These are phyloP conservation scores for Aspergillus awamori DNA, from an alignment of 2,329 filamentous ascomycete genomes.

Conservation along the genomic window DNA sequence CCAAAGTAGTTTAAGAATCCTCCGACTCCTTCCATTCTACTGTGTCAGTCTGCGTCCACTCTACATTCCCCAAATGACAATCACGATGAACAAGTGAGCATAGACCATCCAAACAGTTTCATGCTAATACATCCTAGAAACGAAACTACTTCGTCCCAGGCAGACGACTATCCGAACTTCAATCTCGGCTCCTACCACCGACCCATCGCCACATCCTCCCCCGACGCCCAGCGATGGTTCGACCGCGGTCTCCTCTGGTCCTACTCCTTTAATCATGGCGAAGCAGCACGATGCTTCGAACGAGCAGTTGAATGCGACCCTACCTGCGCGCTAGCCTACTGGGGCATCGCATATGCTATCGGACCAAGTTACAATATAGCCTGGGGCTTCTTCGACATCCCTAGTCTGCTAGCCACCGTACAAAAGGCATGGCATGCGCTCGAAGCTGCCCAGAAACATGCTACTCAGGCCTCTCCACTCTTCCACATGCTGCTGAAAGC, in stretches of 20 bases:
- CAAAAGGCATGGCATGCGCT: neutral
- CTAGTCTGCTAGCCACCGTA: conserved; percentile 58
- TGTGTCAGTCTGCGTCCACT: neutral
- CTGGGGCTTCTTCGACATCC: conserved; percentile 69
- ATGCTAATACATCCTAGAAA: neutral
- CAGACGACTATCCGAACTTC: conserved; percentile 23
- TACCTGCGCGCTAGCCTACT: conserved; percentile 41
- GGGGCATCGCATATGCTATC: conserved; percentile 60
- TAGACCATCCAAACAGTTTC: neutral
- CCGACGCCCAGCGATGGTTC: conserved; percentile 43
- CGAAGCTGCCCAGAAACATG: too few relatives aligned
- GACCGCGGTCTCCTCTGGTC: conserved; percentile 42
- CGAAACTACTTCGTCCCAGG: neutral
- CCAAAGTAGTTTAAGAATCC: too few relatives aligned
- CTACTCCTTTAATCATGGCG: conserved; percentile 46
- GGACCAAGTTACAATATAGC: conserved; percentile 80
- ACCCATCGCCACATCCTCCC: conserved; percentile 30
- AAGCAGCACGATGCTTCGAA: conserved; percentile 39
- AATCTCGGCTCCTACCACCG: conserved; percentile 42
- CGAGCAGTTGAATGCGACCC: conserved; percentile 35
- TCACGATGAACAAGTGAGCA: neutral
- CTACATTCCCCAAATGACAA: neutral
- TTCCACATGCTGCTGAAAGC: too few relatives aligned
- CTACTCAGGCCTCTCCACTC: neutral
- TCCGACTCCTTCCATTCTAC: too few relatives aligned